phyloP scores from a whole-genome alignment of 805 yeast species.

The Saccharomycopsis babjevae region DNA sequence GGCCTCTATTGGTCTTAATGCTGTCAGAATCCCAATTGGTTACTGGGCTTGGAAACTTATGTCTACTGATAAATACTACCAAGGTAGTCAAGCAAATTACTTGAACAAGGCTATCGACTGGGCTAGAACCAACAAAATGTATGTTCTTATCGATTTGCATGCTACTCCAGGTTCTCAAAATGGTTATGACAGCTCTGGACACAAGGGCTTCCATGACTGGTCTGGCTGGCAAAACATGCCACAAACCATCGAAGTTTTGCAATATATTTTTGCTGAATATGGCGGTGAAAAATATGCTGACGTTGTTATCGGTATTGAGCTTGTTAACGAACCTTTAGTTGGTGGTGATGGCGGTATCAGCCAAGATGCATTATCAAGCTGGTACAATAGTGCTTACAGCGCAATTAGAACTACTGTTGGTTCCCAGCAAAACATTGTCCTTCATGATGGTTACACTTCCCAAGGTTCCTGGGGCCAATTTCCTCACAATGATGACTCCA shows the following conservation, averaged over 20 bases:
- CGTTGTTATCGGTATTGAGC: constrained; percentile 57
- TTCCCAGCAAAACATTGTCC: constrained; percentile 45
- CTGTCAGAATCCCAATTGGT: constrained; percentile 69
- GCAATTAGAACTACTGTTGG: constrained; percentile 43
- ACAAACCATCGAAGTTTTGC: constrained; percentile 41
- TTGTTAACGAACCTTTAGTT: constrained; percentile 64
- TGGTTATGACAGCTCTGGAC: constrained; percentile 76
- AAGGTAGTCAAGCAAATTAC: constrained; percentile 49
- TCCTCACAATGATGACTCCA: constrained; percentile 28
- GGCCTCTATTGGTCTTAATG: constrained; percentile 44
- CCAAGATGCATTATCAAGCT: constrained; percentile 44
- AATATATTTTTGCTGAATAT: constrained; percentile 42
- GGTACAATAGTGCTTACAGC: constrained; percentile 52
- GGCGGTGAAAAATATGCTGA: constrained; percentile 39
- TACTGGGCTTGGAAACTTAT: constrained; percentile 52
- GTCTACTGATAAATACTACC: constrained; percentile 49
- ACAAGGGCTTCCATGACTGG: constrained; percentile 41
- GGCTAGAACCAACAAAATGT: constrained; percentile 51
- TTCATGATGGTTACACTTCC: constrained; percentile 57
- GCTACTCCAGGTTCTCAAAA: constrained; percentile 81
- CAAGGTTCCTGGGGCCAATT: constrained; percentile 44
- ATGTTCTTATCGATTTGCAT: constrained; percentile 69
- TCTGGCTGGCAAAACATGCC: constrained; percentile 32
- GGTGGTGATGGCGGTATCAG: constrained; percentile 40
- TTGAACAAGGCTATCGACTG: constrained; percentile 57